Conservation (phyloP, 176 grass and related monocot genomes). For the Paspalum notatum region DNA sequence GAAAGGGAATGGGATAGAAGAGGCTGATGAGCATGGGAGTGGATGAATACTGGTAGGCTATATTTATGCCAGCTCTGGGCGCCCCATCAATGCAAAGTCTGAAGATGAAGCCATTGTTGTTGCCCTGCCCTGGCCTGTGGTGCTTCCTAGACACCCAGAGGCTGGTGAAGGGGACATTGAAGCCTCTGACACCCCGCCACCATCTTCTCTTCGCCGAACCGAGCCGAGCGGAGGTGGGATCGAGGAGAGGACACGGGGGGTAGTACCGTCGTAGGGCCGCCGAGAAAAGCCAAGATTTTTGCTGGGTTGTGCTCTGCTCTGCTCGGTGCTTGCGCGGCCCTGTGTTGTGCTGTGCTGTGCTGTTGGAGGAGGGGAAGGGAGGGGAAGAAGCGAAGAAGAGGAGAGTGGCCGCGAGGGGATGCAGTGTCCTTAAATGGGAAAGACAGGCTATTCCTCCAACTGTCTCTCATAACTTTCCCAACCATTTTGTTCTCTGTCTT, state of each 20-base stretch:
- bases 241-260: neutral
- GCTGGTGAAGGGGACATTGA: slow-evolving; percentile 52
- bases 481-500: slow-evolving; percentile 61
- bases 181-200: slow-evolving; percentile 53
- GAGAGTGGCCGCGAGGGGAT: slow-evolving; percentile 7
- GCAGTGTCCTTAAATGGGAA: slow-evolving; percentile 67
- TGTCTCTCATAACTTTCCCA: slow-evolving; percentile 64
- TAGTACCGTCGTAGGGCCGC: neutral
- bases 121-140: slow-evolving; percentile 31
- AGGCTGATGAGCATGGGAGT: slow-evolving; percentile 35
- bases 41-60: slow-evolving; percentile 19
- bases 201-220: slow-evolving; percentile 33
- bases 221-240: neutral
- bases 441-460: slow-evolving; percentile 56
- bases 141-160: slow-evolving; percentile 29
- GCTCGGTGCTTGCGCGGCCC: too few relatives aligned
- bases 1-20: too few relatives aligned
- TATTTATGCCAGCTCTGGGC: slow-evolving; percentile 47
- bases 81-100: slow-evolving; percentile 54
- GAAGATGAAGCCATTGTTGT: slow-evolving; percentile 53
- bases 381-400: neutral
- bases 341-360: slow-evolving; percentile 14
- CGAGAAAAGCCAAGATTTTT: slow-evolving; percentile 45
- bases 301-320: neutral
- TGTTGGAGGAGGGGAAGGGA: neutral